Evolutionary conservation across 139 green algal species (phyloP), one percentile per base, ranked within the genome.

Genomic region (Picochlorum sp.): DNA sequence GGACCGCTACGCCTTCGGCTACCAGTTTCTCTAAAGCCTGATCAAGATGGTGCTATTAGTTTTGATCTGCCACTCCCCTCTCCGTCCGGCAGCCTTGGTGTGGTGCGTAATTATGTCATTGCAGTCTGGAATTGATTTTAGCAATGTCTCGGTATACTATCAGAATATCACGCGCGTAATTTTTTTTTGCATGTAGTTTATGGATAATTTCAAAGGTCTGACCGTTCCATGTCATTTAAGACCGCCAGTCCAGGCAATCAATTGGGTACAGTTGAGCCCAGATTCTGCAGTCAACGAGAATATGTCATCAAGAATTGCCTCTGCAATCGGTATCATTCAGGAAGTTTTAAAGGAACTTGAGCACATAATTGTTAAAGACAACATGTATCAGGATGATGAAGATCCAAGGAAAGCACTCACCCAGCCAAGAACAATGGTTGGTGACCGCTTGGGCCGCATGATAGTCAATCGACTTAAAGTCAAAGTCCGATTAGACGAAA

Each of bases 401-500:
- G 61, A 74, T 57, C 41, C 71, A 3, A 50, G 21, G 24, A 74
- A 60, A 41, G 71, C 50, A n/a, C 52, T 78, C 18, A 49, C 14
- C 23, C 64, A 71, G 28, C 71, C 71, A 21, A 60, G 71, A 54
- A 78, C 71, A 24, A 37, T 34, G 15, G 65, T 78, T 26, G 71
- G 71, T 7, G 66, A 67, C 60, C 54, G 60, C 11, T 23, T 78
- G 18, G 71, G 71, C 15, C 60, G 60, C 16, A 38, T 92, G n/a
- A 72, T 75, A 21, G 68, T 89, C 4, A 83, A 79, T 49, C 65
- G 80, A 23, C 66, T 86, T 57, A 50, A 68, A 30, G 41, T 87
- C 21, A 70, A 54, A 6, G 62, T 92, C 26, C 49, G 65, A 11
- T 67, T 91, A 61, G 82, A 92, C 45, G 80, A 91, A 66, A 57